Evolutionary conservation across 176 grass and related monocot genomes (phyloP).

Genomic region (Alloteropsis semialata): DNA sequence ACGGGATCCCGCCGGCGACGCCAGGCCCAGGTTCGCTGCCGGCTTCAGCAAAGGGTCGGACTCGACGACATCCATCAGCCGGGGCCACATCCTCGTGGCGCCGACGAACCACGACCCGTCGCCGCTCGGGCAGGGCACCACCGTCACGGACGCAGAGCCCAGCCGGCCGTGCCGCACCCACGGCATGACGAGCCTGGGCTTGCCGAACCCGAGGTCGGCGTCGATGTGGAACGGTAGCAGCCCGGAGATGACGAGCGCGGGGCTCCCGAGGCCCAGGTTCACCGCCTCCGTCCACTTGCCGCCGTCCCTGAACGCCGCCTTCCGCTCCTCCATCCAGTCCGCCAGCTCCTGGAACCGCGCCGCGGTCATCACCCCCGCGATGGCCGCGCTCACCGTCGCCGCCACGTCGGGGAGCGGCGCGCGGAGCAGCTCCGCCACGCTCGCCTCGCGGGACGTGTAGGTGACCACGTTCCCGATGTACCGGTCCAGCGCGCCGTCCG

Average conservation of each 20-base stretch:
- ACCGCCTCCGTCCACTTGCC: conserved; percentile 84
- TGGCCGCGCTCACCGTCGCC: conserved; percentile 23
- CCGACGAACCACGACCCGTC: conserved; percentile 60
- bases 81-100: conserved; percentile 51
- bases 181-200: conserved; percentile 34
- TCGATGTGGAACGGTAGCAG: conserved; percentile 52
- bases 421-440: conserved; percentile 36
- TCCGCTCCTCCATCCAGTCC: conserved; percentile 80
- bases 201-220: conserved; percentile 61
- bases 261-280: conserved; percentile 61
- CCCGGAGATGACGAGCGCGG: conserved; percentile 44
- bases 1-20: neutral
- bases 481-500: conserved; percentile 36
- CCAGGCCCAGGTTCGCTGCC: conserved; percentile 40
- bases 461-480: conserved; percentile 64
- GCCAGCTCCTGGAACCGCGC: conserved; percentile 62
- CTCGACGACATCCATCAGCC: conserved; percentile 50
- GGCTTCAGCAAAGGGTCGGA: conserved; percentile 46
- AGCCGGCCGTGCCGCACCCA: conserved; percentile 46
- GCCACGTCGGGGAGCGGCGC: conserved; percentile 35
- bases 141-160: conserved; percentile 25
- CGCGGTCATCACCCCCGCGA: conserved; percentile 30
- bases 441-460: conserved; percentile 48
- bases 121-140: conserved; percentile 30
- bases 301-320: conserved; percentile 41